Evolutionary conservation across 2,329 filamentous ascomycete species (phyloP), one percentile per base, ranked within the genome.

Genomic region (Aspergillus calidoustus): DNA sequence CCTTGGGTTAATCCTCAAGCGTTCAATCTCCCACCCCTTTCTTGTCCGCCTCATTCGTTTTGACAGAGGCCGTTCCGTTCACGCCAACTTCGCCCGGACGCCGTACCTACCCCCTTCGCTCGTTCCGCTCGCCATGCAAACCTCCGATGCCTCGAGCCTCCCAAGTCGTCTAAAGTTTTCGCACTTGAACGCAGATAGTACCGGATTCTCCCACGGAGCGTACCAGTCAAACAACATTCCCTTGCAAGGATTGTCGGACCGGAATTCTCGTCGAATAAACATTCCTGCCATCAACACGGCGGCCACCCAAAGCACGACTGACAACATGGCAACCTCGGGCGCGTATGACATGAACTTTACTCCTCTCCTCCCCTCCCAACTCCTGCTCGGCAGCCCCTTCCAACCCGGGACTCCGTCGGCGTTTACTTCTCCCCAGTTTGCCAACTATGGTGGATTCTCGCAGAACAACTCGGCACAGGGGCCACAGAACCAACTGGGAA

Each of bases 291-390:
- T 98, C 81, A 97, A 97, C 79, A 97, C 95, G 23, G 89, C 90
- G 73, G 82, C 87, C 65, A 80, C 83, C 64, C 84, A 86, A 72
- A 87, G 84, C 75, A 82, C 50, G 47, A 57, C 80, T 62, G 86
- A 85, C 71, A 93, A 96, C 67, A 87, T 97, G 87, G 84, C 90
- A 68, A 94, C 91, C 25, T 93, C 95, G 17, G 93, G 91, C 48
- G 92, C 87, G 48, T 96, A 93, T 74, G 95, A 98, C 74, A 97
- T 98, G 94, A 95, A 98, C 80, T 98, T 97, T 79, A 97, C 95
- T 11, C 94, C 95, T 67, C 86, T 99, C 68, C 87, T 99, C 43
- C 95, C 95, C 41, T 98, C 94, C 38, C 92, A 97, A 80, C 84
- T 99, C 70, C 87, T 99, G 28, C 89, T 98, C 54, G 95, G 95